Percentiles rank a stretch among this genome's conserved stretches.
phyloP scores from a whole-genome alignment of 2,329 filamentous ascomycete species.

The Pestalotiopsis sp. region DNA sequence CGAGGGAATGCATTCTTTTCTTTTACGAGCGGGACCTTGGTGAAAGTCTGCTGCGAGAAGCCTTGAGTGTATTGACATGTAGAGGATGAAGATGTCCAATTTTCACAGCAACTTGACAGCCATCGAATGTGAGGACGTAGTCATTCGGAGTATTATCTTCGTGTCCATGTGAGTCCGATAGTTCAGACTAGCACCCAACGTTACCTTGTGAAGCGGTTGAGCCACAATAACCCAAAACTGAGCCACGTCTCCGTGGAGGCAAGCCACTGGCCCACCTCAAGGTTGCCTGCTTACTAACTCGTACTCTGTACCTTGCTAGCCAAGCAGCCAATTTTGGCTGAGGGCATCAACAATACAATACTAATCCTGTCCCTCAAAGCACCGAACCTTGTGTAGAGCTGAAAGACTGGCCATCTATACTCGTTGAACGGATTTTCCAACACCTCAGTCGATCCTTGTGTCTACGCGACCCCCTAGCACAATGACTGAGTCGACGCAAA shows the following conservation, averaged over 20 bases:
- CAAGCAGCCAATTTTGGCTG: no score
- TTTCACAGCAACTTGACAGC: not conserved
- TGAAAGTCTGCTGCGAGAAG: not conserved
- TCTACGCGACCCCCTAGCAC: constrained; percentile 7
- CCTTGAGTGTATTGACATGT: not conserved
- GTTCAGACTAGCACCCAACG: not conserved
- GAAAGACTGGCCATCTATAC: no score
- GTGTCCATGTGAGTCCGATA: not conserved
- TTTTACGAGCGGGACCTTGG: not conserved
- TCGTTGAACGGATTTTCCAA: no score
- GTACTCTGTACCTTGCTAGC: no score
- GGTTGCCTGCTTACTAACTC: no score
- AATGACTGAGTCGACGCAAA: constrained; percentile 39
- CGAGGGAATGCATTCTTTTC: not conserved
- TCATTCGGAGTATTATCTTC: not conserved
- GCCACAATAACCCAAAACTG: not conserved
- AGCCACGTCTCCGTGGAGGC: not conserved
- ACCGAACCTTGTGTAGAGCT: no score
- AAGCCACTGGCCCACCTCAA: not conserved
- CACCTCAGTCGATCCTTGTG: not conserved
- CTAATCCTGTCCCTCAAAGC: no score
- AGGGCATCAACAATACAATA: no score
- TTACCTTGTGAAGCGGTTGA: not conserved
- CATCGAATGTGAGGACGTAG: not conserved
- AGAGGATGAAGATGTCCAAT: not conserved